Percentiles rank a stretch among this genome's conserved stretches.
These are phyloP conservation scores for Ballota nigra DNA, from an alignment of 257 asterid species.

Conservation along the genomic window DNA sequence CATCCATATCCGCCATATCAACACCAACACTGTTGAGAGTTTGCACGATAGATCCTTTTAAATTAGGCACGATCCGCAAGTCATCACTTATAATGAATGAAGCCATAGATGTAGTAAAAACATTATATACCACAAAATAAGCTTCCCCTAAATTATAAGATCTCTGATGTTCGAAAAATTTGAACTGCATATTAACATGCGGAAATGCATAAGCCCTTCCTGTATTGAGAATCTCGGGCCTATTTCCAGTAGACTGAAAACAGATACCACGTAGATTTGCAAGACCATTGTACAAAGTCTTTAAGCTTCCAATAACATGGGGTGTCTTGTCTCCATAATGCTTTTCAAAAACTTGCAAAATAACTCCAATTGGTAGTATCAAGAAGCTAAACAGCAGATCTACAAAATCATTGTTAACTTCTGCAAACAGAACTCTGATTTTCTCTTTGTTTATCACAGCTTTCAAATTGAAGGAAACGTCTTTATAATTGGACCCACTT, in stretches of 20 bases:
- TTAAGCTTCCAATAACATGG: conserved; percentile 5
- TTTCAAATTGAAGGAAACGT: not conserved
- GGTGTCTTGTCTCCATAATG: not conserved
- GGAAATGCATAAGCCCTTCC: not conserved
- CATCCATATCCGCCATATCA: not conserved
- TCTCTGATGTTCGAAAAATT: too few species aligned
- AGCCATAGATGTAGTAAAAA: too few species aligned
- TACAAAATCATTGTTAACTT: not conserved
- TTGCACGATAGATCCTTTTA: not conserved
- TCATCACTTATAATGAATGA: not conserved
- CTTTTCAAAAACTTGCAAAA: not conserved
- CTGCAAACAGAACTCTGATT: conserved; percentile 19
- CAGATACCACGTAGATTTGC: too few species aligned
- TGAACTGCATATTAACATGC: too few species aligned
- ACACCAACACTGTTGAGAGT: not conserved
- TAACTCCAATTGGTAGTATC: conserved; percentile 18
- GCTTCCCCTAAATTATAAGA: too few species aligned
- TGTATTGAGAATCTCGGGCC: too few species aligned
- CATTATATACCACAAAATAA: too few species aligned
- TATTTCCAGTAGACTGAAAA: too few species aligned
- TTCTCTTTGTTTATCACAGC: conserved; percentile 21
- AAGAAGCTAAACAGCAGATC: conserved; percentile 27
- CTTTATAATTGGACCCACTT: not conserved
- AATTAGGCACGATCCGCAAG: not conserved
- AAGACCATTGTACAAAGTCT: not conserved